Evolutionary conservation across 352 stramenopile genomes (phyloP), one percentile per base, ranked within the genome.

Genomic region (Phytophthora pini): DNA sequence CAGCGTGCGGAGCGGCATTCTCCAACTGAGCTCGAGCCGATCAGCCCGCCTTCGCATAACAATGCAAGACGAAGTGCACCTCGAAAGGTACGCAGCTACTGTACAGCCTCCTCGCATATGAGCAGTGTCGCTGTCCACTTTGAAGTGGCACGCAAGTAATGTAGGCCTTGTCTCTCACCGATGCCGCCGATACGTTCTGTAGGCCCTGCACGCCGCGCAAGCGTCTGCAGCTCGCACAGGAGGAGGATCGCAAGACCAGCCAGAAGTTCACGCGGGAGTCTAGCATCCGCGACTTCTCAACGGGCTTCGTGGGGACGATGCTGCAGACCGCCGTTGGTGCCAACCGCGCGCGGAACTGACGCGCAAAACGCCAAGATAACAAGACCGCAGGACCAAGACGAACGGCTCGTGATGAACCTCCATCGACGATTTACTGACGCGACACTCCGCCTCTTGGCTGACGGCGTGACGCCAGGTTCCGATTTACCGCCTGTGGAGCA

Each of bases 141-240:
- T 54, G 32, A 15, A 57, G 52, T 57, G 36, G 43, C 50, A 49
- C 45, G 44, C 17, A 9, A 38, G 10, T 22, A 41, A 54, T 29
- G 22, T 13, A 49, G 17, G 24, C 26, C 45, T 47, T 39, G 43
- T 51, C 13, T 46, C 39, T 55, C 26, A 55, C 39, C 41, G 5
- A 13, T 45, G 6, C 10, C 29, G 31, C 24, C 38, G 10, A 11
- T 60, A 5, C 48, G 13, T 48, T 51, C 9, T 55, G 22, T 50
- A 92, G 81, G 47, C 79, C 81, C 1, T 92, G 81, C 65, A 92
- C 77, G 12, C 81, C 81, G 11, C 73, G 77, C 24, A 90, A 90
- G 74, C 83, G 78, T 6, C 67, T 92, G 17, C 76, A 87, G 56
- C 63, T 79, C 20, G 83, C 81, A 20, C 71, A 79, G 43, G 66